Percentiles rank a stretch among this genome's conserved stretches.
Conservation (phyloP, 2,329 filamentous ascomycete species). For the Colletotrichum sp. region DNA sequence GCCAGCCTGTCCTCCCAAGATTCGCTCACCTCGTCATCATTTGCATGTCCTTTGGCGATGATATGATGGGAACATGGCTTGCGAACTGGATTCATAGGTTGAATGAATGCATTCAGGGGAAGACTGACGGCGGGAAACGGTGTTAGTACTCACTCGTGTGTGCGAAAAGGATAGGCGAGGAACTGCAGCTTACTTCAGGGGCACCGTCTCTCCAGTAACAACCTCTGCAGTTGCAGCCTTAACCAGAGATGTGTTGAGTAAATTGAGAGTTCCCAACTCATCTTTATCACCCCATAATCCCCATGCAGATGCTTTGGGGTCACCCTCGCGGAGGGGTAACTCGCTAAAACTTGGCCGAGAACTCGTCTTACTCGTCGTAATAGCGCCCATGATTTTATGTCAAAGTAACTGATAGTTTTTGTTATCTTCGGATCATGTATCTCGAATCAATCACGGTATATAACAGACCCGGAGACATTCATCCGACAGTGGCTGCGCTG, state of each 20-base stretch:
- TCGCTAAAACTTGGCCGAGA: neutral
- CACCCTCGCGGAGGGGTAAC: neutral
- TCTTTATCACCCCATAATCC: slow-evolving; percentile 1
- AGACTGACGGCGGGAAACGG: neutral
- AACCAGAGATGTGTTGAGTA: neutral
- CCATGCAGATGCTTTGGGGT: slow-evolving; percentile 10
- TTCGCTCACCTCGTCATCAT: slow-evolving; percentile 23
- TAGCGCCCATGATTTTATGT: neutral
- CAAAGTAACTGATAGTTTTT: neutral
- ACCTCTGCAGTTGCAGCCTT: neutral
- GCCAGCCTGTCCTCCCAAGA: neutral
- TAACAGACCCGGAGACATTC: neutral
- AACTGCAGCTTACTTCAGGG: neutral
- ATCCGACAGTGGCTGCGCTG: neutral
- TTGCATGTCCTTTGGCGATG: slow-evolving; percentile 24
- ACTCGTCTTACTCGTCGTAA: neutral
- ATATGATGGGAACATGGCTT: slow-evolving; percentile 24
- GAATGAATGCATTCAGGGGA: neutral
- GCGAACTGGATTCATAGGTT: slow-evolving; percentile 17
- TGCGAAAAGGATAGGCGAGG: neutral
- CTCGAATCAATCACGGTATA: neutral
- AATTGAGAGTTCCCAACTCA: slow-evolving; percentile 13
- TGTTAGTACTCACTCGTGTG: neutral
- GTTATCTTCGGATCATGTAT: too few species aligned
- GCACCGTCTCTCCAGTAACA: neutral